Percentiles rank a stretch among this genome's conserved stretches.
These are phyloP conservation scores for Cenococcum geophilum DNA, from an alignment of 495 filamentous ascomycete genomes.

Conservation along the genomic window DNA sequence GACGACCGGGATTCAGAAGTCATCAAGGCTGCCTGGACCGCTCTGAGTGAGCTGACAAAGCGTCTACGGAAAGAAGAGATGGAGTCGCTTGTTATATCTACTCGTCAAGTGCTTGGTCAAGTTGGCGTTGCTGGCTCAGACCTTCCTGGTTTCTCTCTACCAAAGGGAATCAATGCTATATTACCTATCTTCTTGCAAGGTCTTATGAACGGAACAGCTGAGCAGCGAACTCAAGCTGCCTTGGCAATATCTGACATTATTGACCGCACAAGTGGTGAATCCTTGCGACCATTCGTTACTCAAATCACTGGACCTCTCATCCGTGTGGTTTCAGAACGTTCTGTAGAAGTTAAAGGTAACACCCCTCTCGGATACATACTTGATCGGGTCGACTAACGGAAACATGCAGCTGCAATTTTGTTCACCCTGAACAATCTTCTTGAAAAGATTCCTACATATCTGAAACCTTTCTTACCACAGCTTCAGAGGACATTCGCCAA, in stretches of 20 bases:
- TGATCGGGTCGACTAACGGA: conserved; percentile 12
- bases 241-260: conserved; percentile 93
- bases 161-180: conserved; percentile 96
- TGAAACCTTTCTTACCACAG: conserved; percentile 96
- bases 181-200: conserved; percentile 96
- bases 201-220: conserved; percentile 87
- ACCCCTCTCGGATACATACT: too few relatives aligned
- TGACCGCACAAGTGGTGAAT: conserved; percentile 76
- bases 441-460: conserved; percentile 90
- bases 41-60: conserved; percentile 80
- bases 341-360: conserved; percentile 72
- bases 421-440: conserved; percentile 90
- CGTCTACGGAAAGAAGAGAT: conserved; percentile 94
- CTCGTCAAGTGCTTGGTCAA: conserved; percentile 73
- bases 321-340: conserved; percentile 91
- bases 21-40: conserved; percentile 87
- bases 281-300: conserved; percentile 87
- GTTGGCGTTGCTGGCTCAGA: conserved; percentile 82
- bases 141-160: conserved; percentile 82
- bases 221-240: conserved; percentile 86
- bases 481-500: conserved; percentile 95
- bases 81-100: conserved; percentile 85
- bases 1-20: conserved; percentile 78
- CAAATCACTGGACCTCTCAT: conserved; percentile 97
- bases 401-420: conserved; percentile 66